Base-by-base conservation (phyloP, 1,284 basidiomycete species). In the Marasmius sp. region DNA sequence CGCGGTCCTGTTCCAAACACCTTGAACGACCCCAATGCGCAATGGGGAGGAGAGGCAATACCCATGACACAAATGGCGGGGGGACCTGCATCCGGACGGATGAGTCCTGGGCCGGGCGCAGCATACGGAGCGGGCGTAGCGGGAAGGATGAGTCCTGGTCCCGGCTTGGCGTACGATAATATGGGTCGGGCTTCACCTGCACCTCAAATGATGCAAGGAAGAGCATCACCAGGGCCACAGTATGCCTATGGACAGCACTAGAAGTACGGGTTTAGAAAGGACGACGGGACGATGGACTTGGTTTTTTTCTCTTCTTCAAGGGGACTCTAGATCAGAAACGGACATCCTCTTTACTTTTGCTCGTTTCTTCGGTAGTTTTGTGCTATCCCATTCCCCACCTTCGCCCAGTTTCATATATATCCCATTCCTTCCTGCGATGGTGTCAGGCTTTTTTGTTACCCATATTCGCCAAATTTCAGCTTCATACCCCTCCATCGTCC, bases 31-130 rank as follows among this genome's bases (percentile, higher is more conserved):
- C 74, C 73, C 22, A 68, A 69, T 3, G 59, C 74, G 5, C 74
- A 76, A 47, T 68, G 65, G 54, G 68, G 58, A 62, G 70, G 74
- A 41, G 90, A 92, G 71, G 81, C 84, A 16, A 89, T 90, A 58
- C 87, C 89, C 16, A 92, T 93, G 91, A 91, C 85, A 0, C 89
- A 92, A 67, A 84, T 92, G 77, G 56, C 48, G 11, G 47, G 47
- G 5, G 39, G 43, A 20, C 43, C 55, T n/a, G 67, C 64, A 10
- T 56, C 57, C 18, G 76, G 77, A 22, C 71, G 78, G 41, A 72
- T 78, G 65, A 83, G 81, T 65, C 79, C 83, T 51, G 80, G 69
- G 14, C 81, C 83, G 12, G 69, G 71, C 20, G 66, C 69, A 58
- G 70, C 69, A 50, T 67, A 70, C 57, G 70, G 61, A 69, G 70